phyloP scores from a whole-genome alignment of 495 filamentous ascomycete genomes.

The Polyplosphaeria fusca region DNA sequence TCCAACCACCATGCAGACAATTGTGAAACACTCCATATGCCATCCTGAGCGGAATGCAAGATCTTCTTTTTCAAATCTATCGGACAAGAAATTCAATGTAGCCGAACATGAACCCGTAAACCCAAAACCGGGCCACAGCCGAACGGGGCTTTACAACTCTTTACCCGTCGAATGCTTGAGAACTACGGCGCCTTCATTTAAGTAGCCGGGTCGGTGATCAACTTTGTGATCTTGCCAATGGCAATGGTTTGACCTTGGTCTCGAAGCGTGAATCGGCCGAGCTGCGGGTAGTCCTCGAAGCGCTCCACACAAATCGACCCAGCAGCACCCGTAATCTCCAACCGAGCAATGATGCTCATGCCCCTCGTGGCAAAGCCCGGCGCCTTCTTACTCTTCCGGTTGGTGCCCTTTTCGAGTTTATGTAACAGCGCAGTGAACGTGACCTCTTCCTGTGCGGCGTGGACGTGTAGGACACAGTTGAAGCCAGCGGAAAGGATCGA shows the following conservation, averaged over 20 bases:
- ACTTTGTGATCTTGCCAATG: slow-evolving; percentile 93
- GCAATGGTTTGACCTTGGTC: slow-evolving; percentile 88
- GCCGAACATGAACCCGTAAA: too few relatives aligned
- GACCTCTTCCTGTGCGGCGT: slow-evolving; percentile 91
- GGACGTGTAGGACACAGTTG: slow-evolving; percentile 87
- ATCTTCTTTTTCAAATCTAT: too few relatives aligned
- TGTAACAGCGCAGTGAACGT: slow-evolving; percentile 83
- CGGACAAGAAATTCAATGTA: too few relatives aligned
- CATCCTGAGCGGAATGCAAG: too few relatives aligned
- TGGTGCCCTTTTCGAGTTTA: slow-evolving; percentile 95
- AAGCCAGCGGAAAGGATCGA: slow-evolving; percentile 86
- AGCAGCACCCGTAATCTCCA: slow-evolving; percentile 80
- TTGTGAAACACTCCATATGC: too few relatives aligned
- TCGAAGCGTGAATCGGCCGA: slow-evolving; percentile 57
- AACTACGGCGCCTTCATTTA: too few relatives aligned
- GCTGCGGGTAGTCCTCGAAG: slow-evolving; percentile 65
- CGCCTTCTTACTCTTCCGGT: slow-evolving; percentile 84
- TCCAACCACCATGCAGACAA: too few relatives aligned
- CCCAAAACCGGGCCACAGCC: too few relatives aligned
- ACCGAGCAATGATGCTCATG: slow-evolving; percentile 85
- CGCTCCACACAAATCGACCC: slow-evolving; percentile 86
- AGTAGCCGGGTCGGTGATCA: slow-evolving; percentile 48
- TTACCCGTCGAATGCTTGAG: too few relatives aligned
- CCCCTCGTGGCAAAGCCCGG: slow-evolving; percentile 91
- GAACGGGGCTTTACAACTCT: too few relatives aligned